phyloP scores from a whole-genome alignment of 2,329 filamentous ascomycete genomes.

The Drechslera avenae region DNA sequence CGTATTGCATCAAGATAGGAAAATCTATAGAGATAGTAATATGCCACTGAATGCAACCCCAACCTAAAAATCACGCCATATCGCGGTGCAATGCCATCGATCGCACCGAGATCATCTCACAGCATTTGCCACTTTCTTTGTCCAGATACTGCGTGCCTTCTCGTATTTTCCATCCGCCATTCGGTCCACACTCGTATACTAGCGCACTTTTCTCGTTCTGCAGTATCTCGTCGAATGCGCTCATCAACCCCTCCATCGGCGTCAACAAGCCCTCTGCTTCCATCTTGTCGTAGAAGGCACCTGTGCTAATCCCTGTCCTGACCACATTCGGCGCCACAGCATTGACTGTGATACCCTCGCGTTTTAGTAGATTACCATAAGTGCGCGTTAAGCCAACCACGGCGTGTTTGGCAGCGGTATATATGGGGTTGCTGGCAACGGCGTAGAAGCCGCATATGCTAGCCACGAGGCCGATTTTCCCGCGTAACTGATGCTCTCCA shows the following conservation, averaged over 20 bases:
- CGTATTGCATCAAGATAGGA: too few species aligned
- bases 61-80: neutral
- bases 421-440: slow-evolving; percentile 51
- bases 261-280: slow-evolving; percentile 45
- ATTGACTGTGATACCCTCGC: slow-evolving; percentile 51
- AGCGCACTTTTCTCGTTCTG: slow-evolving; percentile 45
- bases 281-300: slow-evolving; percentile 47
- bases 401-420: slow-evolving; percentile 52
- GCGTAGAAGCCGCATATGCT: slow-evolving; percentile 53
- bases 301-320: slow-evolving; percentile 47
- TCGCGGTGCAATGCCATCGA: slow-evolving; percentile 14
- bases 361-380: slow-evolving; percentile 50
- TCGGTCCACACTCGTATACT: slow-evolving; percentile 51
- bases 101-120: slow-evolving; percentile 13
- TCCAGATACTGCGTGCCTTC: slow-evolving; percentile 42
- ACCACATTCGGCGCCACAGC: slow-evolving; percentile 52
- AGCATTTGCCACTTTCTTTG: slow-evolving; percentile 28
- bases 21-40: too few species aligned
- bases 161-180: slow-evolving; percentile 37
- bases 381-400: slow-evolving; percentile 48
- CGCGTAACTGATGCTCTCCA: slow-evolving; percentile 32
- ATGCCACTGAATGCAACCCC: too few species aligned
- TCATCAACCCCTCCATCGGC: slow-evolving; percentile 49
- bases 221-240: slow-evolving; percentile 49
- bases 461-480: slow-evolving; percentile 46